phyloP scores from a whole-genome alignment of 495 filamentous ascomycete genomes.

The Hypoxylon cercidicola region DNA sequence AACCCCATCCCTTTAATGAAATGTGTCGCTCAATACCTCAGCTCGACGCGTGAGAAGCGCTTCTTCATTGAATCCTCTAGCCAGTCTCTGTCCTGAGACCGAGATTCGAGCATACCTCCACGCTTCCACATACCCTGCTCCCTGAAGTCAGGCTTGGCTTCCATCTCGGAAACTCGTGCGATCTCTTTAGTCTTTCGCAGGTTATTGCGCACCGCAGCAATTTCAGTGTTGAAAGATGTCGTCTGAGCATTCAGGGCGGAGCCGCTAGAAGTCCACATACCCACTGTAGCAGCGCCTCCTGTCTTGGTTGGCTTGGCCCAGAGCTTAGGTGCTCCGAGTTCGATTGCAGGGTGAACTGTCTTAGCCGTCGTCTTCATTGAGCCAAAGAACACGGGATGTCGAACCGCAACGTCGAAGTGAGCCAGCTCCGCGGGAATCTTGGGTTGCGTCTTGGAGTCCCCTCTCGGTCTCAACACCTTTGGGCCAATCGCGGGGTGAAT shows the following conservation, averaged over 20 bases:
- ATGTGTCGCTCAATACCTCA: slow-evolving; percentile 35
- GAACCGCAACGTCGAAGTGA: slow-evolving; percentile 43
- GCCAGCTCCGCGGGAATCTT: not conserved
- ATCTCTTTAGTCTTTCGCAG: slow-evolving; percentile 7
- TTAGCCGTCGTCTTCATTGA: slow-evolving; percentile 46
- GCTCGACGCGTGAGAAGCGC: slow-evolving; percentile 40
- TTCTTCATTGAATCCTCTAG: slow-evolving; percentile 42
- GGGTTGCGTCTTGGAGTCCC: slow-evolving; percentile 3
- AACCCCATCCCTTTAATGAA: slow-evolving; percentile 3
- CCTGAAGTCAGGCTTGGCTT: slow-evolving; percentile 17
- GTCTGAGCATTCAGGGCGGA: not conserved
- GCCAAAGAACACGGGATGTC: slow-evolving; percentile 52
- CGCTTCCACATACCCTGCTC: slow-evolving; percentile 34
- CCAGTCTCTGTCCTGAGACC: slow-evolving; percentile 36
- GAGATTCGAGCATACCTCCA: not conserved
- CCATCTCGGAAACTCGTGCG: slow-evolving; percentile 1
- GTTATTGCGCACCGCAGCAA: not conserved
- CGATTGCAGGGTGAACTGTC: slow-evolving; percentile 49
- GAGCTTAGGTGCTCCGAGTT: slow-evolving; percentile 31
- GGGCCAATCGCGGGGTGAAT: slow-evolving; percentile 50
- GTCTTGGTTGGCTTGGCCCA: slow-evolving; percentile 19
- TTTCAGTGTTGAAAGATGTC: not conserved
- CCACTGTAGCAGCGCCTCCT: not conserved
- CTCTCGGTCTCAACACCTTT: slow-evolving; percentile 20
- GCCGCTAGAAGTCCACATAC: slow-evolving; percentile 15